Conservation (phyloP, 306 rosid genomes). For the Begonia fuchsioides region DNA sequence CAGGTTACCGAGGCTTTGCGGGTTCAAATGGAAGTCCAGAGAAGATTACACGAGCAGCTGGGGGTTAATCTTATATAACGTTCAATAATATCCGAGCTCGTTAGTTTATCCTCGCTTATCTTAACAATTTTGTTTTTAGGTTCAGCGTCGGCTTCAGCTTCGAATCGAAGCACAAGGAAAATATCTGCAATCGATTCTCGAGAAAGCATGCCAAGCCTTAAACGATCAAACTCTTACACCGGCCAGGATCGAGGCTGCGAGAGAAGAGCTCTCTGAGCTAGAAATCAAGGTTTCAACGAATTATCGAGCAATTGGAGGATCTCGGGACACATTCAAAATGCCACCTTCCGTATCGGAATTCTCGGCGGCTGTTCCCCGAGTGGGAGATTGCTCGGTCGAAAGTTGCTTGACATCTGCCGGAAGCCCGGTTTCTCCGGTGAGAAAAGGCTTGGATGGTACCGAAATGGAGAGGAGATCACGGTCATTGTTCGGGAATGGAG, state of each 20-base stretch:
- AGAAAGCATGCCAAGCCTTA: conserved; percentile 38
- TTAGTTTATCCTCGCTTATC: no score
- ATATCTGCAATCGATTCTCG: conserved; percentile 46
- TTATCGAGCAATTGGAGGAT: conserved; percentile 20
- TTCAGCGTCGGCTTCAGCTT: conserved; percentile 45
- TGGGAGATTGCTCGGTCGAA: conserved; percentile 32
- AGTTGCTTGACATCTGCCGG: conserved; percentile 35
- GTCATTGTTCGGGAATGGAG: no score
- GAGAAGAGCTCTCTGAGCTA: conserved; percentile 42
- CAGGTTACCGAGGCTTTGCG: conserved; percentile 52
- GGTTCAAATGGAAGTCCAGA: conserved; percentile 52
- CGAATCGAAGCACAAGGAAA: conserved; percentile 52
- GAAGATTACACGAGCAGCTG: conserved; percentile 48
- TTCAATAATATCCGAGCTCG: no score
- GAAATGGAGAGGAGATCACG: no score
- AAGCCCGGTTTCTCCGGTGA: conserved; percentile 28
- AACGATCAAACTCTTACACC: conserved; percentile 27
- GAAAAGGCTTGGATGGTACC: conserved; percentile 15
- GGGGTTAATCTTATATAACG: conserved; percentile 37
- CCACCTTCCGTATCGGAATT: conserved; percentile 20
- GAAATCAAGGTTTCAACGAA: conserved; percentile 29
- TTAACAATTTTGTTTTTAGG: no score
- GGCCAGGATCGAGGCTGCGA: conserved; percentile 31
- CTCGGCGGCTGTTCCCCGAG: conserved; percentile 19
- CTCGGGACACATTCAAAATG: conserved; percentile 16